Evolutionary conservation across 495 filamentous ascomycete genomes (phyloP), one percentile per base, ranked within the genome.

Genomic region (Tuber aestivum): DNA sequence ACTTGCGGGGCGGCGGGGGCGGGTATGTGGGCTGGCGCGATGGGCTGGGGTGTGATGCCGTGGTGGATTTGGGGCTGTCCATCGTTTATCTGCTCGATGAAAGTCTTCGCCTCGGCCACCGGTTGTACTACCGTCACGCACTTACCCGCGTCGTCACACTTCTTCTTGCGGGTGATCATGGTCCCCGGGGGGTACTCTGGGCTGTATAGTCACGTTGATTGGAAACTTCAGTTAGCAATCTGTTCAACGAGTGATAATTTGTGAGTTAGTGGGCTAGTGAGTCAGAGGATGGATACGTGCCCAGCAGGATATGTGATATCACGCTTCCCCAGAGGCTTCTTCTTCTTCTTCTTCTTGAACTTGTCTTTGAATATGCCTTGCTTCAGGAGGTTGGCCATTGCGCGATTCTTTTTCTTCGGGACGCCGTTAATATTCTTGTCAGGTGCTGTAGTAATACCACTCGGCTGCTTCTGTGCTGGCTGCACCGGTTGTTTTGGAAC

Each of bases 161-260:
- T 71, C 18, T 41, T 77, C 32, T 72, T 78, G 35, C 65, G 72
- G 37, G 35, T 77, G 16, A 80, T 80, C 6, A 37, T 80, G n/a
- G 78, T 80, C 16, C 78, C 77, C 18, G 78, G 78, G 14, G 78
- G 78, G 21, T 80, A 80, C 69, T 68, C 68, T 8, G 78, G 77
- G 68, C 78, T 80, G 71, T 56, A 40, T 32, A 2, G 16, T 72
- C 23, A 4, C 21, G 68, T 71, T 23, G 56, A 73, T 50, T 73
- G 74, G 40, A 76, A 37, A 35, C 35, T 48, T 40, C 38, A 7
- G 21, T 65, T 69, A 21, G 12, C 69, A 23, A 38, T 48, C 1
- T 70, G 12, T 69, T 16, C n/a, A 40, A 35, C 48, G 71, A 74
- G 71, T 75, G 75, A 76, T 75, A n/a, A 2, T 20, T 65, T 32